Percentiles rank a stretch among this genome's conserved stretches.
phyloP scores from a whole-genome alignment of 1,284 basidiomycete species.

The Ceratobasidium theobromae region DNA sequence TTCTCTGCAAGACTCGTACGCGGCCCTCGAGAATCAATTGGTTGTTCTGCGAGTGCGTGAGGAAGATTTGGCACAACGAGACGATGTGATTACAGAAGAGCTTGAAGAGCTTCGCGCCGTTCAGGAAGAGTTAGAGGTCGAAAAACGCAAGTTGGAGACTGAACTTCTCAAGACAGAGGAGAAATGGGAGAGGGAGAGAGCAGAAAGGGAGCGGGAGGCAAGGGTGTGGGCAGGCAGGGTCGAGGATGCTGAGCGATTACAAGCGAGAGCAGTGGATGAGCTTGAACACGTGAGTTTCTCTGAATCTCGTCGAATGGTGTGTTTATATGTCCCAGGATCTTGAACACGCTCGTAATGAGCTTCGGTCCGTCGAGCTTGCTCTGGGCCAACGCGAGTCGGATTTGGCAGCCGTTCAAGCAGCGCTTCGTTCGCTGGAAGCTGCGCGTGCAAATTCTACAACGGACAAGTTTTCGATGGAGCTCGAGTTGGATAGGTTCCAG shows the following conservation, averaged over 20 bases:
- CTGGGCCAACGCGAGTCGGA: slow-evolving; percentile 71
- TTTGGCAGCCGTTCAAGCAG: slow-evolving; percentile 69
- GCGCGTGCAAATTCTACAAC: slow-evolving; percentile 82
- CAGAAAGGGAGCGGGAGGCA: slow-evolving; percentile 44
- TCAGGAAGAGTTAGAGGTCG: slow-evolving; percentile 30
- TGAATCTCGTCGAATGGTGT: not conserved
- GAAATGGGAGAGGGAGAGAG: slow-evolving; percentile 45
- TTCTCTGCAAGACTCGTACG: slow-evolving; percentile 61
- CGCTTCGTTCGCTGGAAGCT: slow-evolving; percentile 63
- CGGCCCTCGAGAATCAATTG: slow-evolving; percentile 59
- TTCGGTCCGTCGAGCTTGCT: slow-evolving; percentile 52
- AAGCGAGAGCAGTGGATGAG: slow-evolving; percentile 14
- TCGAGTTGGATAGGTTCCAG: slow-evolving; percentile 87
- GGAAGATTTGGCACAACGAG: slow-evolving; percentile 70
- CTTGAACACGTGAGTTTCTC: slow-evolving; percentile 17
- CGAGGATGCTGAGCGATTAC: slow-evolving; percentile 22
- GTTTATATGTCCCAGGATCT: slow-evolving; percentile 38
- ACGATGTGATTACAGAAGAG: slow-evolving; percentile 57
- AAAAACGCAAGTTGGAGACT: slow-evolving; percentile 36
- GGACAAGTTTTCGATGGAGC: slow-evolving; percentile 82
- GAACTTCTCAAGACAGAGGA: slow-evolving; percentile 41
- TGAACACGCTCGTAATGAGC: slow-evolving; percentile 42
- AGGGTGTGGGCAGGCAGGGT: slow-evolving; percentile 46
- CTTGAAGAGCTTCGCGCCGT: slow-evolving; percentile 38
- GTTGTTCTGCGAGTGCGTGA: slow-evolving; percentile 62